phyloP scores from a whole-genome alignment of 2,329 filamentous ascomycete species.

The Escovopsis weberi region DNA sequence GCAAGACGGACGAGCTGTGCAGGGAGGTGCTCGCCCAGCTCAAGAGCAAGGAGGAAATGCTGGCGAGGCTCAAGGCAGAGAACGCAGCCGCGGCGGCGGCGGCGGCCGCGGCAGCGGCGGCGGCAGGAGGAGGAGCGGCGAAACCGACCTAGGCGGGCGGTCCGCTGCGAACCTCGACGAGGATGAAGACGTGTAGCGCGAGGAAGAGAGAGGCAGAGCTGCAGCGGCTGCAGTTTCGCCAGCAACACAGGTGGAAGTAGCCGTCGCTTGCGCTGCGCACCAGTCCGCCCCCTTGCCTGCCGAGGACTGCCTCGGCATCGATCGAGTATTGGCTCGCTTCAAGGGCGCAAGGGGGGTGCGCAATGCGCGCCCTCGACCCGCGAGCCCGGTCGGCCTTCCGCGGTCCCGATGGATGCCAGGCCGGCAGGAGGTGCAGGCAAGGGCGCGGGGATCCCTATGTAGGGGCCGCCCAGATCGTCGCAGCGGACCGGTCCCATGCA shows the following conservation, averaged over 20 bases:
- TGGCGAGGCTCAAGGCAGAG: conserved; percentile 46
- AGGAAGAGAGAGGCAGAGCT: background rate
- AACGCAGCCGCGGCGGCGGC: conserved; percentile 34
- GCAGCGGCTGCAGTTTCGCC: background rate
- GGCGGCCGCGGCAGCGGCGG: background rate
- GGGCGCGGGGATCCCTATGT: too few relatives aligned
- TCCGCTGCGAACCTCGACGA: background rate
- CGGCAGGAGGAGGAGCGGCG: background rate
- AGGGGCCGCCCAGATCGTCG: too few relatives aligned
- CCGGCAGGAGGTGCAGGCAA: too few relatives aligned
- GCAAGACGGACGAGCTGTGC: conserved; percentile 46
- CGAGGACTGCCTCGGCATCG: too few relatives aligned
- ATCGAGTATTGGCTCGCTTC: too few relatives aligned
- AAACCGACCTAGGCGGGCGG: conserved; percentile 5
- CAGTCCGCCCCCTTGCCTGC: too few relatives aligned
- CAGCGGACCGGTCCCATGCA: too few relatives aligned
- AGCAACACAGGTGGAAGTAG: background rate
- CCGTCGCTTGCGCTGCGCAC: too few relatives aligned
- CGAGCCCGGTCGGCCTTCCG: too few relatives aligned
- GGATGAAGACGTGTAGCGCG: conserved; percentile 3
- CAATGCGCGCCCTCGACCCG: too few relatives aligned
- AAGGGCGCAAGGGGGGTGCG: too few relatives aligned
- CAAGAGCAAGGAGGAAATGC: conserved; percentile 47
- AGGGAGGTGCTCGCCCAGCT: conserved; percentile 45
- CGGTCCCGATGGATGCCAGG: too few relatives aligned